Conservation (phyloP, 2,329 filamentous ascomycete species). For the Calonectria pteridis region DNA sequence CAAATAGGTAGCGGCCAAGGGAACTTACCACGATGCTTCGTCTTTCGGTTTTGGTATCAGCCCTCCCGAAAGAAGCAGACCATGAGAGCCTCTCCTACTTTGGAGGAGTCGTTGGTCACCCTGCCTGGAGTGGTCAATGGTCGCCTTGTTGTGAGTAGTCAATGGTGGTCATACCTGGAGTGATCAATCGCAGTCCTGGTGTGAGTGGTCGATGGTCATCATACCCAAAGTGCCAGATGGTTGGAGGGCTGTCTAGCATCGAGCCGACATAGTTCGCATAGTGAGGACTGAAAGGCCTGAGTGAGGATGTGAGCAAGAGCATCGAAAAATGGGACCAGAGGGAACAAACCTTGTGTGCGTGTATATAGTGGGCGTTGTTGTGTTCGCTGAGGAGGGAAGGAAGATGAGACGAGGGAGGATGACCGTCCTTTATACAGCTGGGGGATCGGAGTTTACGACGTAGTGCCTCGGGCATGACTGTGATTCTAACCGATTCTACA, state of each 20-base stretch:
- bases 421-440: neutral
- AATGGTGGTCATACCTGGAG: too few relatives aligned
- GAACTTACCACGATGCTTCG: neutral
- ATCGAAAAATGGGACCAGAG: too few relatives aligned
- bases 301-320: neutral
- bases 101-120: neutral
- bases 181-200: too few relatives aligned
- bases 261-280: neutral
- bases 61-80: neutral
- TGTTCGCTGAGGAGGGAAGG: neutral
- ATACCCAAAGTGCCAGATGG: too few relatives aligned
- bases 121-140: neutral
- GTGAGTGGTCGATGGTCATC: too few relatives aligned
- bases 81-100: too few relatives aligned
- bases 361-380: neutral
- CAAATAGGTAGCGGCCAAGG: neutral
- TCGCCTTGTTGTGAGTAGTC: too few relatives aligned
- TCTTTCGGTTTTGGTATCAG: neutral
- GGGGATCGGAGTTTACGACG: neutral
- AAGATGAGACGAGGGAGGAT: neutral
- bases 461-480: neutral
- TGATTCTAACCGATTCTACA: neutral
- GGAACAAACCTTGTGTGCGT: neutral
- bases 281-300: too few relatives aligned
- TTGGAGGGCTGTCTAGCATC: neutral